A percentile compares a stretch with the other conserved stretches of the same genome.
Conservation (phyloP, 305 asterid genomes). For the Coffea humblotiana region DNA sequence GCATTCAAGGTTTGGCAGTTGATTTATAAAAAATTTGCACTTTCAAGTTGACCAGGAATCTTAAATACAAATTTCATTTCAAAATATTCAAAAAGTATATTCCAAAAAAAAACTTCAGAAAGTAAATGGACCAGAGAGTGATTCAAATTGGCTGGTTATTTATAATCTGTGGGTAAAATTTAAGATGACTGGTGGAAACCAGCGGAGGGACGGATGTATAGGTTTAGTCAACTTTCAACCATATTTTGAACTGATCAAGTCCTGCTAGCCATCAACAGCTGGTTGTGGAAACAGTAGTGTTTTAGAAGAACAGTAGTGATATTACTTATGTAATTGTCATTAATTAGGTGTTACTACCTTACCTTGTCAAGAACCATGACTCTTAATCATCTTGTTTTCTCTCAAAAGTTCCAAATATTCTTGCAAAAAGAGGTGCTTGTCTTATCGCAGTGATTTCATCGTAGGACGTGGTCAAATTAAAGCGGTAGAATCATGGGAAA, state of each 20-base stretch:
- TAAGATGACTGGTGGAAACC: background rate
- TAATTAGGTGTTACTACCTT: background rate
- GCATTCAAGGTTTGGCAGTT: background rate
- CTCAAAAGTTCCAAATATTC: background rate
- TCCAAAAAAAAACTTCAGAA: background rate
- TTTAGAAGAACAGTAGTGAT: background rate
- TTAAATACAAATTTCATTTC: background rate
- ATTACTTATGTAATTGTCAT: slow-evolving; percentile 19
- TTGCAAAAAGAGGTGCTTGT: background rate
- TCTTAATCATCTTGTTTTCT: background rate
- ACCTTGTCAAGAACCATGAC: background rate
- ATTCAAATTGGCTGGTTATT: background rate
- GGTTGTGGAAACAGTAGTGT: slow-evolving; percentile 11
- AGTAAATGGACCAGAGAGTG: background rate
- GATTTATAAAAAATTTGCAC: background rate
- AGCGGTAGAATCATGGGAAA: background rate
- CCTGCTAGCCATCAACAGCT: background rate
- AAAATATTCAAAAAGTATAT: background rate
- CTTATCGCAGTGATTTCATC: slow-evolving; percentile 12
- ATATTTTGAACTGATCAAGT: too few relatives aligned
- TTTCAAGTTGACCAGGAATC: slow-evolving; percentile 1
- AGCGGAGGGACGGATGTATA: background rate
- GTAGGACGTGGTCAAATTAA: slow-evolving; percentile 12
- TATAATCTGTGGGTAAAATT: background rate
- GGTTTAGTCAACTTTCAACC: background rate